Base-by-base conservation (phyloP, 2,329 filamentous ascomycete genomes). In the Trichothecium sympodiale region DNA sequence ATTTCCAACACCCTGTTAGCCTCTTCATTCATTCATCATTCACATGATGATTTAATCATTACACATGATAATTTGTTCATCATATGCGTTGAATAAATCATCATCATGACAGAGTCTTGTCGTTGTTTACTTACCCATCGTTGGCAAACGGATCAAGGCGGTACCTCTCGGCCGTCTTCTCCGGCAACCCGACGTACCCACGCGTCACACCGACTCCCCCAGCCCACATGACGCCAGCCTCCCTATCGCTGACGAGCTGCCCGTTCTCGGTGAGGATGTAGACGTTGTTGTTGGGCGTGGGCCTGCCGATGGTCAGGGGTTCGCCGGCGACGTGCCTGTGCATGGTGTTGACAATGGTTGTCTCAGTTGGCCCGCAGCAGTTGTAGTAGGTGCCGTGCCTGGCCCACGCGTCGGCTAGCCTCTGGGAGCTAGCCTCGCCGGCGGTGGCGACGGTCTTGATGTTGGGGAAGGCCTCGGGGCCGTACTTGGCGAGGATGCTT, bases 331-430 rank as follows among this genome's bases (percentile, higher is more conserved):
- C 46, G 42, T 70, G 65, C 27, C 50, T 48, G 40, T 65, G 59
- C 39, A 61, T 60, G 3, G 66, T 65, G 47, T 71, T 69, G 27
- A 71, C 52, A 29, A 71, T 65, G 4, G 61, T 69, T 27, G 65
- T 62, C 44, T 72, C 43, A 3, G 43, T 44, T 3, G 43, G 43
- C 4, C 43, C 43, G 26, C 43, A 46, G 31, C 34, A 37, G 28
- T 46, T 44, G 26, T 37, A 36, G 23, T 44, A 36, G 2, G 29
- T 33, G 20, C 35, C 37, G 26, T 36, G 25, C 8, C 37, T 38
- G n/a, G 31, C 34, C 43, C 42, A 46, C 10, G 17, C 7, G 8
- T 43, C 41, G 7, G 41, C 36, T 2, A 46, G 31, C 17, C 31
- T 33, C 14, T 31, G 23, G 2, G 42, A 35, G 4, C 42, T 29